Conservation (phyloP, 305 asterid species). For the Rubia peregrina region DNA sequence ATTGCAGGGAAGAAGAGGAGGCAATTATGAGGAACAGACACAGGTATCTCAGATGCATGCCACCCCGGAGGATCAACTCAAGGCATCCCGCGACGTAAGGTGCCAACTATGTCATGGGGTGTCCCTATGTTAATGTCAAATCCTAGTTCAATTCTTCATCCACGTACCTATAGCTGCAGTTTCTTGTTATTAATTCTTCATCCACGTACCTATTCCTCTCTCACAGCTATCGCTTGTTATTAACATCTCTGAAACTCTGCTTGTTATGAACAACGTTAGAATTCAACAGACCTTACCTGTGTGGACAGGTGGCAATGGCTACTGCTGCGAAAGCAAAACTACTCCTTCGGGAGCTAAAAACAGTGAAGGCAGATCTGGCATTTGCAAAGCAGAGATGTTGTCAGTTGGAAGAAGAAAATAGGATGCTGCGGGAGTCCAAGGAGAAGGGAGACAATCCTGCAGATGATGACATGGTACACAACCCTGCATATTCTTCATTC, state of each 20-base stretch:
- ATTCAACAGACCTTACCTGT: background rate
- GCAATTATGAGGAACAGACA: conserved; percentile 25
- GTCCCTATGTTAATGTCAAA: no score
- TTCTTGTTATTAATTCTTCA: no score
- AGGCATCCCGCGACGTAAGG: conserved; percentile 98
- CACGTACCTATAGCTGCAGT: no score
- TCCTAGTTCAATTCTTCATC: no score
- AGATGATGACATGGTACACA: conserved; percentile 79
- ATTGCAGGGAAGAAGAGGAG: conserved; percentile 49
- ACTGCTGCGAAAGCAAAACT: conserved; percentile 91
- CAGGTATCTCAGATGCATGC: conserved; percentile 22
- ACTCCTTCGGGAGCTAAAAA: conserved; percentile 80
- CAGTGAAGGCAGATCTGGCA: conserved; percentile 75
- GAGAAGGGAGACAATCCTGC: conserved; percentile 64
- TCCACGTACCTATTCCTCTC: no score
- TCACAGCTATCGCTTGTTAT: no score
- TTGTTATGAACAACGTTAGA: no score
- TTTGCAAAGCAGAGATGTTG: conserved; percentile 72
- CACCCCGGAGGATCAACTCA: conserved; percentile 69
- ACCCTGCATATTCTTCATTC: no score
- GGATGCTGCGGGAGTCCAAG: conserved; percentile 64
- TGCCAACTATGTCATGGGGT: conserved; percentile 35
- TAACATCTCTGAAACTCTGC: no score
- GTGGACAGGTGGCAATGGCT: conserved; percentile 83
- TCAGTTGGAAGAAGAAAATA: conserved; percentile 88